Evolutionary conservation across 2,329 filamentous ascomycete genomes (phyloP).

Genomic region (Dactylella cylindrospora): DNA sequence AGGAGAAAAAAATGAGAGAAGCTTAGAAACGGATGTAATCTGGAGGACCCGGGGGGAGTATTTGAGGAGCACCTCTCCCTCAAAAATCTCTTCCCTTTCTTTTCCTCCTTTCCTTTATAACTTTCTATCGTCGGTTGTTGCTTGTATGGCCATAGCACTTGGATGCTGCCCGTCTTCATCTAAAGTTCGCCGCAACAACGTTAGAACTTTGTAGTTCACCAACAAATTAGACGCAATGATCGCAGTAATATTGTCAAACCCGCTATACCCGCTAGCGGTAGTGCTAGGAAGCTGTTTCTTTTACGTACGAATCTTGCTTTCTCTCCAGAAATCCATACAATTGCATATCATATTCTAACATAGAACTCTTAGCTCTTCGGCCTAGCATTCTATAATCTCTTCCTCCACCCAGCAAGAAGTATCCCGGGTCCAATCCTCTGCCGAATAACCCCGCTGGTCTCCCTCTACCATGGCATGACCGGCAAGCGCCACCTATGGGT

Average conservation of each 20-base stretch:
- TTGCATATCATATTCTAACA: background rate
- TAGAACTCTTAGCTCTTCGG: slow-evolving; percentile 41
- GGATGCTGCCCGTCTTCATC: slow-evolving; percentile 3
- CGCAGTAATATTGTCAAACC: slow-evolving; percentile 29
- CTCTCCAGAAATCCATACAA: background rate
- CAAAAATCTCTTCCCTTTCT: background rate
- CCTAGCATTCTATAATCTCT: slow-evolving; percentile 58
- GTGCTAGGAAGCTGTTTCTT: slow-evolving; percentile 22
- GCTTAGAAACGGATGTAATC: too few species aligned
- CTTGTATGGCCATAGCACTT: background rate
- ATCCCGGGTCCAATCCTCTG: slow-evolving; percentile 67
- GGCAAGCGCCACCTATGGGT: slow-evolving; percentile 77
- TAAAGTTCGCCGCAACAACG: background rate
- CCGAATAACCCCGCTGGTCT: slow-evolving; percentile 60
- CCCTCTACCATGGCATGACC: slow-evolving; percentile 72
- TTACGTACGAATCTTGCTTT: slow-evolving; percentile 36
- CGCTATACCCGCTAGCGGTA: slow-evolving; percentile 29
- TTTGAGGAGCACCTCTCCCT: slow-evolving; percentile 1
- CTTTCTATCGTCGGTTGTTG: slow-evolving; percentile 22
- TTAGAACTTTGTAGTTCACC: too few species aligned
- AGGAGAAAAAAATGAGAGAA: too few species aligned
- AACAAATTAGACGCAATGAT: slow-evolving; percentile 10
- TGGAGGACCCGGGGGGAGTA: background rate
- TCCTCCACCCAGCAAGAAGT: slow-evolving; percentile 64
- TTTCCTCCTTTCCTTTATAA: background rate